These are phyloP conservation scores for Pseudogymnoascus verrucosus DNA, from an alignment of 2,329 filamentous ascomycete species.

Conservation along the genomic window DNA sequence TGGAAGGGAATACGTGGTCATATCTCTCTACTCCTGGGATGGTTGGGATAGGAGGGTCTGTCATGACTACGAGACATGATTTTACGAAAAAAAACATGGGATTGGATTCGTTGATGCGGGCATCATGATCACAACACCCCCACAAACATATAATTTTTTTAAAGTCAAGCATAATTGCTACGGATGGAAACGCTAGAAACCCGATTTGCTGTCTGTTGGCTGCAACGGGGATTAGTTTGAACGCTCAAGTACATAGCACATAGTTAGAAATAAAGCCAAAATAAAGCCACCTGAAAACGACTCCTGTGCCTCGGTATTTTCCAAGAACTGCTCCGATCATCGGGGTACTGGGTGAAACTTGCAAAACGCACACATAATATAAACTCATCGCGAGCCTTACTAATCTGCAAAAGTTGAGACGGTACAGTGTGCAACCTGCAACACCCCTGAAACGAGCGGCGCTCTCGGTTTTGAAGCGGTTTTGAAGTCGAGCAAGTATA, in stretches of 20 bases:
- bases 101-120: not conserved
- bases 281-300: not conserved
- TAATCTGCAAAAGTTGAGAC: slow-evolving; percentile 1
- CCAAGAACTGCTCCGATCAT: not conserved
- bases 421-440: not conserved
- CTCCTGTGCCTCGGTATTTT: not conserved
- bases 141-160: slow-evolving; percentile 7
- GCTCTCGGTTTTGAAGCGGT: not conserved
- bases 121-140: not conserved
- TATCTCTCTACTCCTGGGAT: not conserved
- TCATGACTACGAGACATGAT: slow-evolving; percentile 3
- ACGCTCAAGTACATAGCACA: not conserved
- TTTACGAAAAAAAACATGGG: not conserved
- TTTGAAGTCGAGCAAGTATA: not conserved
- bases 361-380: not conserved
- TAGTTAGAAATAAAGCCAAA: not conserved
- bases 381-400: not conserved
- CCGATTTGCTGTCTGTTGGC: not conserved
- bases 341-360: not conserved
- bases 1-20: not conserved
- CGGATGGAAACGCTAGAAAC: not conserved
- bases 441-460: not conserved
- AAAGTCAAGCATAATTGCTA: not conserved
- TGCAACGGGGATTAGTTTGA: not conserved
- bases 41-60: not conserved